Percentiles rank a stretch among this genome's conserved stretches.
phyloP scores from a whole-genome alignment of 2,329 filamentous ascomycete genomes.

The Alternaria gaisen region DNA sequence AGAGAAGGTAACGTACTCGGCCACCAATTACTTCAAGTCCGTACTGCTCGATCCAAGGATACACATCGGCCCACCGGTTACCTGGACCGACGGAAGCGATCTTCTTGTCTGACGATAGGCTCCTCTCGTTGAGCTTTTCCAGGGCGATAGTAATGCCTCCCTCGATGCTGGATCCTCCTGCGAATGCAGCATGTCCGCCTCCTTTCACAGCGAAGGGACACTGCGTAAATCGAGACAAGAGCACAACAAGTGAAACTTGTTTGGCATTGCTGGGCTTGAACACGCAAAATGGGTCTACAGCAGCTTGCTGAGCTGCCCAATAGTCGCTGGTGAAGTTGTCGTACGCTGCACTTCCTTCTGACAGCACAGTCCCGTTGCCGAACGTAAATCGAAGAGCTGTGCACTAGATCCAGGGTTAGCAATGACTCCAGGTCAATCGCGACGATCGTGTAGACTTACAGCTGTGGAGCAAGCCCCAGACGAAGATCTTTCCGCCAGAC shows the following conservation, averaged over 20 bases:
- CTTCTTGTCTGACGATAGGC: slow-evolving; percentile 28
- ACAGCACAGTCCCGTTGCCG: slow-evolving; percentile 23
- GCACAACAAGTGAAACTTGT: slow-evolving; percentile 31
- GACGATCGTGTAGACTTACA: slow-evolving; percentile 21
- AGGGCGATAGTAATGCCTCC: slow-evolving; percentile 44
- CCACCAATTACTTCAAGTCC: slow-evolving; percentile 43
- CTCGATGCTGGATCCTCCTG: slow-evolving; percentile 43
- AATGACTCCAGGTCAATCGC: background rate
- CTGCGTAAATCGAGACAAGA: slow-evolving; percentile 34
- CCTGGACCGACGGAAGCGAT: slow-evolving; percentile 43
- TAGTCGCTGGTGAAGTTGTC: slow-evolving; percentile 29
- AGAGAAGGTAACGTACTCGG: slow-evolving; percentile 24
- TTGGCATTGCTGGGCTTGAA: slow-evolving; percentile 34
- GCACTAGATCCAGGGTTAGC: slow-evolving; percentile 24
- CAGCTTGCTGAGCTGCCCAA: slow-evolving; percentile 38
- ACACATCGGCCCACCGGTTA: slow-evolving; percentile 47
- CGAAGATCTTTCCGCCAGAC: slow-evolving; percentile 13
- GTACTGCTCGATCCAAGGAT: slow-evolving; percentile 39
- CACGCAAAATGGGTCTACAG: slow-evolving; percentile 36
- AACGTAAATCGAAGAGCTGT: slow-evolving; percentile 23
- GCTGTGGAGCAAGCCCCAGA: slow-evolving; percentile 29
- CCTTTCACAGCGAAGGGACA: slow-evolving; percentile 55
- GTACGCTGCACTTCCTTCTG: slow-evolving; percentile 28
- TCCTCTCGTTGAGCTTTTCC: slow-evolving; percentile 35
- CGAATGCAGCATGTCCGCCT: slow-evolving; percentile 37